phyloP scores from a whole-genome alignment of 1,139 yeast species.

The Debaryomyces psychrophilus region DNA sequence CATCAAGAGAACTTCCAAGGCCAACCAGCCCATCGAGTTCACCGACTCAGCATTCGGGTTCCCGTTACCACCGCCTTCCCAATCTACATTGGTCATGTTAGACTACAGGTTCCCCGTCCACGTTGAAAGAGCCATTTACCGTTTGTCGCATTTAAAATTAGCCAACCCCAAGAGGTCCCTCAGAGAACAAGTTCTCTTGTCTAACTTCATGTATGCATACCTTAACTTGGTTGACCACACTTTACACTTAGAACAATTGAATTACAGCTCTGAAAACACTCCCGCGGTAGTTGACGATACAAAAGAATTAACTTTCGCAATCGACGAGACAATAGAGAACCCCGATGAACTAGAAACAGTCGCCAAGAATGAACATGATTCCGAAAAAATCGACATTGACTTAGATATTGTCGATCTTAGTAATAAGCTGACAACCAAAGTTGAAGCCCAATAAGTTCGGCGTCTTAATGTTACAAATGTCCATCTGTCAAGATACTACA shows the following conservation, averaged over 20 bases:
- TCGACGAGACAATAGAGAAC: neutral
- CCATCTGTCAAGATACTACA: too few relatives aligned
- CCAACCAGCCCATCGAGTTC: slow-evolving; percentile 75
- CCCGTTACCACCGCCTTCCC: slow-evolving; percentile 79
- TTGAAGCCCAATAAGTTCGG: neutral
- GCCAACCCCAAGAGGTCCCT: slow-evolving; percentile 93
- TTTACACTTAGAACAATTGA: slow-evolving; percentile 66
- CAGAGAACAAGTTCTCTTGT: slow-evolving; percentile 86
- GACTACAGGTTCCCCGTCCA: slow-evolving; percentile 90
- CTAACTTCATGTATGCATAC: slow-evolving; percentile 97
- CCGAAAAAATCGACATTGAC: slow-evolving; percentile 22
- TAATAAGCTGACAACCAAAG: slow-evolving; percentile 7
- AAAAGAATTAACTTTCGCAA: slow-evolving; percentile 1
- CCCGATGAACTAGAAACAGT: slow-evolving; percentile 16
- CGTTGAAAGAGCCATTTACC: slow-evolving; percentile 92
- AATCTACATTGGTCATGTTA: slow-evolving; percentile 74
- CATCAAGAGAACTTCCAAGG: slow-evolving; percentile 45
- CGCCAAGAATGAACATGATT: slow-evolving; percentile 4
- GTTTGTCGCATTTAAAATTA: slow-evolving; percentile 86
- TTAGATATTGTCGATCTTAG: slow-evolving; percentile 19
- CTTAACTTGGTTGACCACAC: slow-evolving; percentile 92
- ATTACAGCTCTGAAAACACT: slow-evolving; percentile 21
- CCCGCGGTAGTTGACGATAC: slow-evolving; percentile 14
- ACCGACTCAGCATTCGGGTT: slow-evolving; percentile 85
- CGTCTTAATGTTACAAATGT: too few relatives aligned